Percentiles rank a stretch among this genome's conserved stretches.
Conservation (phyloP, 768 basidiomycete species). For the Psilocybe sp. region DNA sequence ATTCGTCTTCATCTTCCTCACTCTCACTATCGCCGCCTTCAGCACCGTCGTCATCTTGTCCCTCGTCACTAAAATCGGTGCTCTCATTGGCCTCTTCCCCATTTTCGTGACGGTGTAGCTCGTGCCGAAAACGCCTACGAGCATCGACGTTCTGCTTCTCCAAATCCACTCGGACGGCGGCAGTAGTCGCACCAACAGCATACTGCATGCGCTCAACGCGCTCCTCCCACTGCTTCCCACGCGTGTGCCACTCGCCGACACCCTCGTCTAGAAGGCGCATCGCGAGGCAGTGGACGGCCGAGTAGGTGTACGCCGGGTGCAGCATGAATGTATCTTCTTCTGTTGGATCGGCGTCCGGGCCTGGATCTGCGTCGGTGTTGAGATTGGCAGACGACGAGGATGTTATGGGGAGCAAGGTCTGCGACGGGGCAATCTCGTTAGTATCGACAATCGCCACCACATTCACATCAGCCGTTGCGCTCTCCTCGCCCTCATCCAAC, state of each 20-base stretch:
- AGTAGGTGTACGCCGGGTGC: conserved; percentile 1
- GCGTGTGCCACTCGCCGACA: neutral
- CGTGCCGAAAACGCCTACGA: neutral
- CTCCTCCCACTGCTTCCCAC: neutral
- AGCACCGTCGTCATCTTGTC: neutral
- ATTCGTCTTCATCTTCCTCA: neutral
- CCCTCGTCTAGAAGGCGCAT: conserved; percentile 15
- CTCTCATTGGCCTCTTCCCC: neutral
- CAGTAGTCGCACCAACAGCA: no score
- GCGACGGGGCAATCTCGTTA: no score
- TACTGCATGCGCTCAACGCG: neutral
- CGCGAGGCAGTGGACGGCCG: conserved; percentile 4
- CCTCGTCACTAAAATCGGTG: neutral
- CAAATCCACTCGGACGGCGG: no score
- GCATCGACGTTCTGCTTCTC: no score
- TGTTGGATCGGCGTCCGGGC: neutral
- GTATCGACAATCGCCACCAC: no score
- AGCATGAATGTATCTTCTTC: neutral
- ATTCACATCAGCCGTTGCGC: no score
- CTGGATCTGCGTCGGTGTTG: neutral
- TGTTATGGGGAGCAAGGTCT: no score
- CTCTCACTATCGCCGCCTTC: neutral
- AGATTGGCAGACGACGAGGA: no score
- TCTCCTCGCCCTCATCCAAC: no score
- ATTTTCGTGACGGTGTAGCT: neutral